Evolutionary conservation across 805 yeast genomes (phyloP), one percentile per base, ranked within the genome.

Genomic region (Danielia oregonensis): DNA sequence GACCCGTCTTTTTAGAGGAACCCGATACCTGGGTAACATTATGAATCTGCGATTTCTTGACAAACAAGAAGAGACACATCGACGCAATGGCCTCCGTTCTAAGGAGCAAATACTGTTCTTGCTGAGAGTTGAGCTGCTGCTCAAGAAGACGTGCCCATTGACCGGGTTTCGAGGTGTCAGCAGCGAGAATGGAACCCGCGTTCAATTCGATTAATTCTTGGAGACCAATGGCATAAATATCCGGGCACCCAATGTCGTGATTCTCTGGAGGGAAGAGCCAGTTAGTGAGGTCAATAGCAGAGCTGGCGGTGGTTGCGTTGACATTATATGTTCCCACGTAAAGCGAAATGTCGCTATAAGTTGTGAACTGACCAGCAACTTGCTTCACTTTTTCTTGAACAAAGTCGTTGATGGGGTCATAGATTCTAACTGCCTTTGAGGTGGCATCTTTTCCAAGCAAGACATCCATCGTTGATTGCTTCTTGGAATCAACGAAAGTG

Each of bases 121-220:
- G 45, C 26, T 52, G 59, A 4, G 63, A 49, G 46, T 84, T 82
- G 39, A 91, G 62, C 36, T 86, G 81, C 5, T 69, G 63, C 33
- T 72, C 70, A 10, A 91, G 79, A 27, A 74, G 61, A 5, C 67
- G 65, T 29, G 88, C 89, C 97, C 97, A 93, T 48, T 78, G 79
- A 2, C 72, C 63, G 4, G 91, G 79, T 39, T 80, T 78, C 2
- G 86, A 71, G n/a, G 79, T 74, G 57, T 91, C 97, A 1, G 91
- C 88, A 51, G 79, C 86, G 35, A 91, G 65, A 15, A 93, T 85
- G 12, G 91, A 89, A 0, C 95, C 87, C 0, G 98, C 95, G 19
- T 89, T 86, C 36, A 93, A 63, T 58, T 93, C 97, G 27, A 93
- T 88, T 16, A 93, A 81, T 55, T 93, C 99, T 59, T 93, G 98